phyloP scores from a whole-genome alignment of 768 basidiomycete species.

The Udeniomyces megalosporus region DNA sequence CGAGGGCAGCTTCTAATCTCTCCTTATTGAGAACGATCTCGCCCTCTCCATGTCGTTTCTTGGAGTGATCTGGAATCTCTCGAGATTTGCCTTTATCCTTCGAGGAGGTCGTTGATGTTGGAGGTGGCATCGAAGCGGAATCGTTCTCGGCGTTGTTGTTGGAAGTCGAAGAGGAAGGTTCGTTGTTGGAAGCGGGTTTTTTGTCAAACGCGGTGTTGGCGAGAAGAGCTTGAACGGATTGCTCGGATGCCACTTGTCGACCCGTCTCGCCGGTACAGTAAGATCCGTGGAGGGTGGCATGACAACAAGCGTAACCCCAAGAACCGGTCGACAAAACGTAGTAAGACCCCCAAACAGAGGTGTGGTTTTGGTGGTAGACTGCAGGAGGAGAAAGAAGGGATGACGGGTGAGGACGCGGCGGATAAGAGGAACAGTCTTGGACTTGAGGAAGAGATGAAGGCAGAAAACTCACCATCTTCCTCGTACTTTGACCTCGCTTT shows the following conservation, averaged over 20 bases:
- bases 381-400: background rate
- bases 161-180: no score
- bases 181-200: slow-evolving; percentile 16
- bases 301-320: slow-evolving; percentile 96
- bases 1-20: slow-evolving; percentile 50
- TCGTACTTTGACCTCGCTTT: slow-evolving; percentile 84
- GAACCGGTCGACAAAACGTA: slow-evolving; percentile 49
- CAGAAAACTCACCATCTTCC: slow-evolving; percentile 71
- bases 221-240: slow-evolving; percentile 44
- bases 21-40: slow-evolving; percentile 56
- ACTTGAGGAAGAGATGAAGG: background rate
- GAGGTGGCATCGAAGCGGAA: background rate
- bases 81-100: slow-evolving; percentile 1
- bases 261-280: slow-evolving; percentile 83
- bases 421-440: background rate
- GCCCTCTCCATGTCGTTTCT: slow-evolving; percentile 65
- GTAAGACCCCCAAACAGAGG: slow-evolving; percentile 94
- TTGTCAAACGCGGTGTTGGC: slow-evolving; percentile 24
- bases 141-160: slow-evolving; percentile 13
- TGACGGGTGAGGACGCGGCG: background rate
- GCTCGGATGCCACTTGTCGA: slow-evolving; percentile 60
- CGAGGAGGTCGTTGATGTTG: slow-evolving; percentile 2
- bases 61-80: slow-evolving; percentile 45
- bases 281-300: slow-evolving; percentile 65
- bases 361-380: slow-evolving; percentile 90